phyloP scores from a whole-genome alignment of 106 monocot species.

The Dioscorea zingiberensis region DNA sequence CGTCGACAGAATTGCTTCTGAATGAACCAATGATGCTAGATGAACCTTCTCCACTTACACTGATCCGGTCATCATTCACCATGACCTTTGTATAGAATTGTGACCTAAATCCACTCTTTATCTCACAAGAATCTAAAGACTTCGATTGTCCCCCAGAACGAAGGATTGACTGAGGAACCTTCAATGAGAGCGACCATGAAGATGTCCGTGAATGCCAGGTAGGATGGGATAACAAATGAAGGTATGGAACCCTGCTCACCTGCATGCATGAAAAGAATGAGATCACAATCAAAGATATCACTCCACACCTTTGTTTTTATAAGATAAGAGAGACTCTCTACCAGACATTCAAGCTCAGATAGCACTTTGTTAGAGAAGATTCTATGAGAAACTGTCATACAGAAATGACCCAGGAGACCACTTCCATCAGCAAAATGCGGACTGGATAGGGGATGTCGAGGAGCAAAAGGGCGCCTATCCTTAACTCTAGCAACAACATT shows the following conservation, averaged over 20 bases:
- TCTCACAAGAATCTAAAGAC: slow-evolving; percentile 16
- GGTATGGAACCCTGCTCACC: slow-evolving; percentile 72
- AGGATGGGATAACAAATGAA: slow-evolving; percentile 71
- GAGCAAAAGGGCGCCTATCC: slow-evolving; percentile 16
- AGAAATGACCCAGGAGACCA: slow-evolving; percentile 69
- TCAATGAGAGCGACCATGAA: slow-evolving; percentile 79
- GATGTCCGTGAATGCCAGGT: slow-evolving; percentile 93
- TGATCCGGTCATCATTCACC: slow-evolving; percentile 80
- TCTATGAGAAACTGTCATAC: slow-evolving; percentile 82
- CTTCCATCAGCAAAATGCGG: slow-evolving; percentile 24
- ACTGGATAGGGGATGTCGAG: slow-evolving; percentile 10
- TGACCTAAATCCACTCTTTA: slow-evolving; percentile 30
- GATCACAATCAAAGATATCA: not conserved
- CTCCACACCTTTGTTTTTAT: not conserved
- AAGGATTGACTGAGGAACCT: slow-evolving; percentile 64
- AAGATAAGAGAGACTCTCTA: slow-evolving; percentile 15
- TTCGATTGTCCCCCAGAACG: slow-evolving; percentile 28
- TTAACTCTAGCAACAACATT: slow-evolving; percentile 32
- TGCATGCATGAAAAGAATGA: slow-evolving; percentile 19
- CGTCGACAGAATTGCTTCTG: slow-evolving; percentile 24
- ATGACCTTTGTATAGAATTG: slow-evolving; percentile 71
- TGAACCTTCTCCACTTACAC: slow-evolving; percentile 63
- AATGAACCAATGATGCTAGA: slow-evolving; percentile 63
- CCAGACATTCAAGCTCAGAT: slow-evolving; percentile 64
- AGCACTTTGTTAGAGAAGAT: slow-evolving; percentile 72